phyloP scores from a whole-genome alignment of 805 yeast species.

The Ogataea nonfermentans region DNA sequence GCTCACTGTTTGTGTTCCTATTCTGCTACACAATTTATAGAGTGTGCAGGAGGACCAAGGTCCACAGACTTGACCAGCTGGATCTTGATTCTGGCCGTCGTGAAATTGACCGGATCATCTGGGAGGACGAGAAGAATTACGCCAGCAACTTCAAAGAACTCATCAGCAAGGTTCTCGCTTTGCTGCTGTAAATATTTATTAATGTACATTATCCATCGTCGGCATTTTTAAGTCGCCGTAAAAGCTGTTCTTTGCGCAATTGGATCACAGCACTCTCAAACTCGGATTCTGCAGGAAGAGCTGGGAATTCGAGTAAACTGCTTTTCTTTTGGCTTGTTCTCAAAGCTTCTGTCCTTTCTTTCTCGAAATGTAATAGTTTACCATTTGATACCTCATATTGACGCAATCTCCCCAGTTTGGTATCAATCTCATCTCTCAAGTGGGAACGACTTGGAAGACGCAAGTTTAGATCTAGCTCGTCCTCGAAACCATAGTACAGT shows the following conservation, averaged over 20 bases:
- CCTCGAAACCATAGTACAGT: conserved; percentile 44
- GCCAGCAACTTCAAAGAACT: conserved; percentile 34
- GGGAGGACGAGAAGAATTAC: conserved; percentile 66
- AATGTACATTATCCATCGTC: conserved; percentile 25
- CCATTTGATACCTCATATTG: conserved; percentile 24
- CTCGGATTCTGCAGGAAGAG: conserved; percentile 36
- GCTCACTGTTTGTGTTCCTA: conserved; percentile 45
- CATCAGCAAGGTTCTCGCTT: conserved; percentile 22
- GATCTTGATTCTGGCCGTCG: conserved; percentile 84
- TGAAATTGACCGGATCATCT: conserved; percentile 74
- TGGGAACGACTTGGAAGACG: no score
- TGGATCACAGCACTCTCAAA: conserved; percentile 48
- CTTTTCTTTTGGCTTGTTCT: background rate
- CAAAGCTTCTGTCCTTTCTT: conserved; percentile 1
- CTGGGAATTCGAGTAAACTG: conserved; percentile 21
- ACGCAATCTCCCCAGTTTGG: conserved; percentile 7
- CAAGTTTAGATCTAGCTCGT: conserved; percentile 20
- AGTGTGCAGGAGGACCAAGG: conserved; percentile 56
- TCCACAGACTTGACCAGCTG: conserved; percentile 67
- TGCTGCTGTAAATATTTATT: conserved; percentile 11
- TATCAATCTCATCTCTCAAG: no score
- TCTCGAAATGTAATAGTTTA: conserved; percentile 25
- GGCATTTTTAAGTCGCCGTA: conserved; percentile 36
- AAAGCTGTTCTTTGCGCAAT: conserved; percentile 42
- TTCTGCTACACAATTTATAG: conserved; percentile 50